Percentiles rank a stretch among this genome's conserved stretches.
Evolutionary conservation across 2,329 filamentous ascomycete species (phyloP).

Genomic region (Aspergillus quadricinctus): DNA sequence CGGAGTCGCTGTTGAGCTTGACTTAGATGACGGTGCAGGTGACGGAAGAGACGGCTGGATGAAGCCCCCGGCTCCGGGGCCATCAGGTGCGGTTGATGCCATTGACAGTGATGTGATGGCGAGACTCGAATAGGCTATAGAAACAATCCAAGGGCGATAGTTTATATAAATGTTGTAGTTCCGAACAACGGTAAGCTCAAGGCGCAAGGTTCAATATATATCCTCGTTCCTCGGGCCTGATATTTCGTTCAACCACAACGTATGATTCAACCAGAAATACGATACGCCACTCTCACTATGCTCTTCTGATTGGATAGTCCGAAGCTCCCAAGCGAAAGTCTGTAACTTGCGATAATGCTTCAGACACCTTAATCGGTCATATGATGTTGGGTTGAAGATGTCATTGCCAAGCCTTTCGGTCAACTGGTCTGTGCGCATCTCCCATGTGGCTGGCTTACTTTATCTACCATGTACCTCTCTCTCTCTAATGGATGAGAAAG

Average conservation of each 20-base stretch:
- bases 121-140: neutral
- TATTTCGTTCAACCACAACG: neutral
- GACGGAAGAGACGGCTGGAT: slow-evolving; percentile 38
- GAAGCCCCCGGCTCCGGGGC: slow-evolving; percentile 37
- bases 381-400: slow-evolving; percentile 2
- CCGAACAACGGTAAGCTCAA: neutral
- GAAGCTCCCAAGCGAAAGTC: neutral
- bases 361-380: neutral
- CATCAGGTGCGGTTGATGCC: slow-evolving; percentile 7
- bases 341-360: neutral
- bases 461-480: no score
- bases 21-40: slow-evolving; percentile 45
- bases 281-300: neutral
- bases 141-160: neutral
- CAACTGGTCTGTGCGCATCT: slow-evolving; percentile 1
- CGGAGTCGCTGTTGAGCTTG: slow-evolving; percentile 32
- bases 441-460: neutral
- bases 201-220: neutral
- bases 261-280: neutral
- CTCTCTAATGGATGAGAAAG: neutral
- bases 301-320: neutral
- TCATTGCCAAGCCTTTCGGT: slow-evolving; percentile 4
- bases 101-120: neutral
- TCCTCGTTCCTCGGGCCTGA: neutral
- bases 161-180: neutral